Base-by-base conservation (phyloP, 2,329 filamentous ascomycete genomes). In the Diaporthe sp. region DNA sequence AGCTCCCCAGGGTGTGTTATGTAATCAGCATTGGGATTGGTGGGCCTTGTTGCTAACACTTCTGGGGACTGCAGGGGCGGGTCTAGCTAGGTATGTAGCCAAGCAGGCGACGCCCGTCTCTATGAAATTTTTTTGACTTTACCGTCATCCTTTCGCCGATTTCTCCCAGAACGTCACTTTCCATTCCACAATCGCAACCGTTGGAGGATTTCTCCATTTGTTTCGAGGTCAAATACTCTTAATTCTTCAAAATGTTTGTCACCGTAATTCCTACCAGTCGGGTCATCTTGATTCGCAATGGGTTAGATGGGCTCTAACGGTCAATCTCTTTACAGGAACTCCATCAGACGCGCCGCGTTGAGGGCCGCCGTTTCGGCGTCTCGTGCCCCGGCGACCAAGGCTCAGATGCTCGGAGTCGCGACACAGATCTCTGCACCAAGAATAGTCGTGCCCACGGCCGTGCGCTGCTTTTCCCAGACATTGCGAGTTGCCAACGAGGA, bases 391-490 rank as follows among this genome's bases (percentile, higher is more conserved):
- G 73, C 77, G 2, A 66, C 77, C 56, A 77, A 79, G 73, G 68
- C 76, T 30, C 75, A 77, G 22, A 59, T 78, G 73, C 63, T 78
- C 63, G 77, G 78, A 15, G 76, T 80, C 55, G 78, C 79, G 44
- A 75, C 73, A 70, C 76, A 78, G 65, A 59, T 78, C 39, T 74
- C 69, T 66, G 74, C 37, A 35, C 69, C 76, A 30, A 75, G 53
- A 77, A 44, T 71, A 27, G 68, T 37, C 65, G 47, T 32, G 66
- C 77, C 42, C 3, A 70, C 75, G 17, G 73, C 78, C 7, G 76
- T 77, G 19, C 81, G 81, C 32, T 80, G 76, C 76, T 83, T 83
- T 73, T 83, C 81, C 22, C 80, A 82, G 75, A 79, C 79, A 22
- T 58, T 73, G 44, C 77, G 77, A 58, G 73, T 74, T 9, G 73